Evolutionary conservation across 208 protist species (phyloP), one percentile per base, ranked within the genome.

Genomic region (Wallacemonas rigidus): DNA sequence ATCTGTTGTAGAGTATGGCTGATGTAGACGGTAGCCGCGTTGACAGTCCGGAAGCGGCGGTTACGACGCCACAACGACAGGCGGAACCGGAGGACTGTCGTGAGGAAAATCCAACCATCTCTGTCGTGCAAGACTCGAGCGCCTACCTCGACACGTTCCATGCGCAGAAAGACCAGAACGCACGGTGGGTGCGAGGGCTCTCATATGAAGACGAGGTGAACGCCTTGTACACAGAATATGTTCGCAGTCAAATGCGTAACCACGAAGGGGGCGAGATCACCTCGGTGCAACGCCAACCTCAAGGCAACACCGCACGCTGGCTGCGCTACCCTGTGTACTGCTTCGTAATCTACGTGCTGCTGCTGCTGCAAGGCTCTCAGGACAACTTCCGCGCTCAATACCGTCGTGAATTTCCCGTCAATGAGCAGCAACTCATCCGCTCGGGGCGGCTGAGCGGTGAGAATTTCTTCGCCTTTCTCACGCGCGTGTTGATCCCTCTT

Each of bases 181-280:
- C 89, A 14, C 75, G 67, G 14, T 93, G 88, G 87, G 92, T 96
- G 62, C 81, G 81, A n/a, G 92, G 92, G 2, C 72, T 96, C 41
- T 76, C 76, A 3, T 85, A 77, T 11, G 79, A 88, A 45, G 82
- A 84, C 47, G 76, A 81, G 40, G 72, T 78, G 1, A 60, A 80
- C 38, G 44, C 74, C 15, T 57, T 48, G 17, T 69, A 69, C 51
- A 60, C 64, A 35, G 51, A 55, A 40, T 69, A 65, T 51, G 60
- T 65, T 38, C 60, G 60, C 60, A 65, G 6, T 17, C 60, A 65
- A n/a, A 44, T 44, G 60, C 60, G 60, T 4, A 14, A 7, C 40
- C 36, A 15, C 26, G 56, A 43, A 41, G 56, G 26, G 26, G 26
- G 26, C 5, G 15, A 41, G 36, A 5, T 14, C 51, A n/a, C 7